Percentiles rank a stretch among this genome's conserved stretches.
Evolutionary conservation across 1,284 basidiomycete genomes (phyloP).

Genomic region (Erythrobasidium hasegawianum): DNA sequence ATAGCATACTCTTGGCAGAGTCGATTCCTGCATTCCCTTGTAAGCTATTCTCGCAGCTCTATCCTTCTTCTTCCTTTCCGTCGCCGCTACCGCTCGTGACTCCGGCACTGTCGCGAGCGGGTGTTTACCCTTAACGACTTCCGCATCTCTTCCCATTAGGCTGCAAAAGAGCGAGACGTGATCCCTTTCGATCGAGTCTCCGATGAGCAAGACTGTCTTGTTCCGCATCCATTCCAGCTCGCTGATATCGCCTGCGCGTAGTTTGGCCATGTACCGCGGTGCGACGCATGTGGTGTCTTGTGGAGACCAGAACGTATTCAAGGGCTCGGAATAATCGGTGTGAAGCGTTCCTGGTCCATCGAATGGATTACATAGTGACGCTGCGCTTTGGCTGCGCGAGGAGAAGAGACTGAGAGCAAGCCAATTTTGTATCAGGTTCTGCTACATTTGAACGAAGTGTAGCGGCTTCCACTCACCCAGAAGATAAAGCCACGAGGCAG

Average conservation of each 20-base stretch:
- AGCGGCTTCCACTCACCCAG: slow-evolving; percentile 1
- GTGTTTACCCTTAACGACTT: slow-evolving; percentile 47
- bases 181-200: slow-evolving; percentile 49
- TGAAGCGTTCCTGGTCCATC: slow-evolving; percentile 39
- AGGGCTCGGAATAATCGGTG: slow-evolving; percentile 42
- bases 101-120: slow-evolving; percentile 34
- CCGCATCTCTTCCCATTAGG: slow-evolving; percentile 46
- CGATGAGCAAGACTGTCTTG: slow-evolving; percentile 50
- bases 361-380: slow-evolving; percentile 41
- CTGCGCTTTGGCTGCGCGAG: neutral
- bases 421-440: neutral
- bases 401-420: neutral
- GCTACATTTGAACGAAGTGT: neutral
- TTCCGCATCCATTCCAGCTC: slow-evolving; percentile 46
- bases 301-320: slow-evolving; percentile 42
- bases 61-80: slow-evolving; percentile 33
- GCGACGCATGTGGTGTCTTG: slow-evolving; percentile 35
- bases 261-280: slow-evolving; percentile 23
- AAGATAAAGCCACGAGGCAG: neutral
- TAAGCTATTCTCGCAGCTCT: slow-evolving; percentile 34
- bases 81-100: slow-evolving; percentile 14
- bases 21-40: slow-evolving; percentile 42
- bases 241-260: slow-evolving; percentile 29
- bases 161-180: slow-evolving; percentile 50
- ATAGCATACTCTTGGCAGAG: slow-evolving; percentile 50